Percentiles rank a stretch among this genome's conserved stretches.
These are phyloP conservation scores for Pyrus hybrid DNA, from an alignment of 331 rosid species.

Conservation along the genomic window DNA sequence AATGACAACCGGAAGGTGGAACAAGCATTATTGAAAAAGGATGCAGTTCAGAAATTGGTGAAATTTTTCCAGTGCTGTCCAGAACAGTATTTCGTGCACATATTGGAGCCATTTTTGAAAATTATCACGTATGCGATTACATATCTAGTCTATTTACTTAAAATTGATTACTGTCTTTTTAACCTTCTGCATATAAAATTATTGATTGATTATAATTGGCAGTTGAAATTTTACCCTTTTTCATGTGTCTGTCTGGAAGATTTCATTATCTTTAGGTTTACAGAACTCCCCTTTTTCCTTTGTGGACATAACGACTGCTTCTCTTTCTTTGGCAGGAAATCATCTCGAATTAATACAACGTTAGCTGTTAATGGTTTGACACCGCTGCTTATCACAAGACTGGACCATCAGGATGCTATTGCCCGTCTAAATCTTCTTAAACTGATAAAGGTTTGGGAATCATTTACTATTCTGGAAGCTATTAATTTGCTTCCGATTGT, in stretches of 20 bases:
- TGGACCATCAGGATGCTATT: constrained; percentile 97
- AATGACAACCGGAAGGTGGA: constrained; percentile 93
- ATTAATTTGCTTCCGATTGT: neutral
- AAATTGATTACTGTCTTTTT: neutral
- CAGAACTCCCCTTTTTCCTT: neutral
- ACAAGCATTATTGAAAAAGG: constrained; percentile 87
- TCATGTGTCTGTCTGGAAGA: neutral
- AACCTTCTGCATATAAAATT: neutral
- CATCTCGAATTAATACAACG: constrained; percentile 89
- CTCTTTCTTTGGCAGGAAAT: constrained; percentile 59
- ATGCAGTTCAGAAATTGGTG: constrained; percentile 94
- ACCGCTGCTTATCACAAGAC: constrained; percentile 82
- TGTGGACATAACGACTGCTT: neutral
- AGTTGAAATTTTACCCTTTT: neutral
- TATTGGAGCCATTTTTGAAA: constrained; percentile 77
- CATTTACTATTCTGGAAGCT: neutral
- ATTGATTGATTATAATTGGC: neutral
- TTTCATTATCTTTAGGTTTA: neutral
- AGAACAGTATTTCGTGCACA: constrained; percentile 93
- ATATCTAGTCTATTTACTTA: constrained; percentile 2
- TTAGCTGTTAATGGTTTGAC: constrained; percentile 94
- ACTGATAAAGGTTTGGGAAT: constrained; percentile 69
- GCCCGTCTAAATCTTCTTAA: constrained; percentile 98
- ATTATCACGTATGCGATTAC: constrained; percentile 4
- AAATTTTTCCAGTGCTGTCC: constrained; percentile 95